A percentile compares a stretch with the other conserved stretches of the same genome.
phyloP scores from a whole-genome alignment of 2,329 filamentous ascomycete genomes.

The Cercospora sp. region DNA sequence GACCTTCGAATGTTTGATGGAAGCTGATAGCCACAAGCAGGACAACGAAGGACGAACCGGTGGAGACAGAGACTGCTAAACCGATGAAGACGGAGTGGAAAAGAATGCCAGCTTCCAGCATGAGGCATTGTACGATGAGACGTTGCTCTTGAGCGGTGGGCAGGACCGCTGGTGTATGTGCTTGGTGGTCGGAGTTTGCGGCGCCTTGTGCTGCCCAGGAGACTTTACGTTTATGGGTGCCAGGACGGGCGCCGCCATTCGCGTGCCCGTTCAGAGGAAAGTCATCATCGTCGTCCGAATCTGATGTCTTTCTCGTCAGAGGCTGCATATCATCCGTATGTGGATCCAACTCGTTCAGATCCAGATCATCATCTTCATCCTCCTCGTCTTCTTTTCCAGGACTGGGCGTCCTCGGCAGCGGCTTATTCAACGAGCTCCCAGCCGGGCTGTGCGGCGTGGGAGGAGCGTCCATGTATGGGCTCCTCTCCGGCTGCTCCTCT shows the following conservation, averaged over 20 bases:
- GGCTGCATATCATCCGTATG: conserved; percentile 28
- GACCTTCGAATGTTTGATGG: conserved; percentile 69
- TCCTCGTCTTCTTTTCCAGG: conserved; percentile 10
- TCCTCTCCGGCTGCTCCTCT: conserved; percentile 21
- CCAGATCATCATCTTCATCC: conserved; percentile 37
- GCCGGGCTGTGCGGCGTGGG: conserved; percentile 16
- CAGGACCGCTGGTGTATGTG: conserved; percentile 31
- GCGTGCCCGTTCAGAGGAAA: conserved; percentile 20
- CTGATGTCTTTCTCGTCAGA: conserved; percentile 23
- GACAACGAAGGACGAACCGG: conserved; percentile 63
- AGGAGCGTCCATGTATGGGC: conserved; percentile 26
- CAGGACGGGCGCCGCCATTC: conserved; percentile 18
- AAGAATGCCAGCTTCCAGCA: conserved; percentile 74
- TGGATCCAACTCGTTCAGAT: conserved; percentile 39
- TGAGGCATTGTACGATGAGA: conserved; percentile 69
- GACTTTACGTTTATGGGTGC: conserved; percentile 21
- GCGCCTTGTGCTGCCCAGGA: conserved; percentile 25
- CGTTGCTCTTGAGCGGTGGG: conserved; percentile 53
- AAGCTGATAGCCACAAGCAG: conserved; percentile 69
- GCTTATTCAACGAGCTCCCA: conserved; percentile 33
- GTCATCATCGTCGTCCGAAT: conserved; percentile 21
- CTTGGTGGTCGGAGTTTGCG: not conserved
- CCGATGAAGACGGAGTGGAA: conserved; percentile 78
- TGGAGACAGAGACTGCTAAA: conserved; percentile 69
- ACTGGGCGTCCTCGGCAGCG: conserved; percentile 33